Evolutionary conservation across 1,139 yeast species (phyloP), one percentile per base, ranked within the genome.

Genomic region (Debaryomyces udenii): DNA sequence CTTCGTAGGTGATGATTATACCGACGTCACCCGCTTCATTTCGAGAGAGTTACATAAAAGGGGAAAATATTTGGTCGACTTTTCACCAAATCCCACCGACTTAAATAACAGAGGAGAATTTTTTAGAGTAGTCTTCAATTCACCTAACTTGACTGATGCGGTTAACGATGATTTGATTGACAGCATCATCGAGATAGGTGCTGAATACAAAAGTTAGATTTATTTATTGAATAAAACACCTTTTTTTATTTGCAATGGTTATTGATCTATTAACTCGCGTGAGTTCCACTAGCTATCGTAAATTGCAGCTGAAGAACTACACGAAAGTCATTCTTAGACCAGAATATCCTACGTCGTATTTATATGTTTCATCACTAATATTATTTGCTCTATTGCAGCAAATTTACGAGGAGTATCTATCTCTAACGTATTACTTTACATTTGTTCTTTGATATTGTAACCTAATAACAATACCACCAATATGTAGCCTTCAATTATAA

Each of bases 101-200:
- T 66, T 70, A 1, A 70, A 67, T 31, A 69, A 74, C 28, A 63
- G 73, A 33, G 95, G 95, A 3, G 95, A 87, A 59, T 88, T 88
- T 56, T 87, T 88, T 70, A 68, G 96, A 45, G 94, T 86, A 14
- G 96, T 88, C 9, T 82, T 88, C 63, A 86, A 86, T 59, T 81
- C 93, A 28, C 95, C 96, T 1, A 75, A 64, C 30, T 60, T 73
- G 46, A 66, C 70, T n/a, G 68, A 65, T 39, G 36, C 40, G 26
- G 57, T 68, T 9, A 59, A 71, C 18, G 77, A 71, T 40, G 72
- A 71, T 44, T 64, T 73, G 53, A 55, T 71, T 27, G 49, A 43
- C 11, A 59, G 64, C 32, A 70, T 73, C 10, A 51, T 65, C 6
- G 46, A 41, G 9, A 57, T 56, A 2, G 75, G 71, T 2, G 46